Base-by-base conservation (phyloP, 2,329 filamentous ascomycete species). In the Rutstroemia sydowiana region DNA sequence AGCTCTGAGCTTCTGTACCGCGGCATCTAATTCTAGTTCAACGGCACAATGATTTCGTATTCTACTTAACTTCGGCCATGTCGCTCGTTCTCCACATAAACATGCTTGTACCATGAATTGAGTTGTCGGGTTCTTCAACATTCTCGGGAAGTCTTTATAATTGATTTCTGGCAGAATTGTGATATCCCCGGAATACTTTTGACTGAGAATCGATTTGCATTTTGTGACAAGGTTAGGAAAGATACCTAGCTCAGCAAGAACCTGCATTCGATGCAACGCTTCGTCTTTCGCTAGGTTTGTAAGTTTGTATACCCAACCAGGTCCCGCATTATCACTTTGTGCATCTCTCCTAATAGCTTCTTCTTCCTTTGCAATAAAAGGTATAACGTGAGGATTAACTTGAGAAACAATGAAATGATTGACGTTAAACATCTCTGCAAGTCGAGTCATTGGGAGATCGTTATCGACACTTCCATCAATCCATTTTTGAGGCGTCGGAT, bases 361-460 rank as follows among this genome's bases (percentile, higher is more conserved):
- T 55, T 89, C 86, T 53, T 95, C 87, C 59, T 84, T 87, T 14
- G 80, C 75, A 14, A 96, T 72, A 62, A 97, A 95, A 0, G 89
- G 88, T 0, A 95, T 81, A 8, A 96, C 88, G 62, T 97, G 92
- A 0, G 92, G 92, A 62, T 97, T 97, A 46, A 96, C 90, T 66
- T 97, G 92, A 0, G 90, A 95, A 16, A 96, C 92, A 59, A 97
- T 96, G 65, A 96, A 96, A 66, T 96, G 92, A 64, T 96, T 96
- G 66, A 96, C 91, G 64, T 96, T 95, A 74, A 96, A 95, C 86
- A 96, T 91, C 65, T 95, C 90, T 1, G 90, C 84, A 14, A 97
- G 75, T 2, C 88, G 81, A 18, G 85, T 89, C 82, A 95, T 95
- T 1, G 92, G 92, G 2, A 97, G 74, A 67, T 97, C 92, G 54